These are phyloP conservation scores for Ricinus communis DNA, from an alignment of 345 rosid genomes.

Conservation along the genomic window DNA sequence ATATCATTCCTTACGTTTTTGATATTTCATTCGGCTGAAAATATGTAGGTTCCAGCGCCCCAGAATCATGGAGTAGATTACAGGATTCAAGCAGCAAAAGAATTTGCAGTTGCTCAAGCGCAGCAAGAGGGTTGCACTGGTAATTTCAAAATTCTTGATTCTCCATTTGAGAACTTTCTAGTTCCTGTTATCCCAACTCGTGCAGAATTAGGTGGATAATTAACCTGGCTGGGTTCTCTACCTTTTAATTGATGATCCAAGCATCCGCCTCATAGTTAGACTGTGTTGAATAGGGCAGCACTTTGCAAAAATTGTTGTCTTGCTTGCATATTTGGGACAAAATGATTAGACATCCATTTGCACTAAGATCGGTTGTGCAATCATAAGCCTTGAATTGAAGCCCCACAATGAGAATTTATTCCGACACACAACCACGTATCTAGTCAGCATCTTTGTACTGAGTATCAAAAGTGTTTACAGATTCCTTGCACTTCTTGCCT, in stretches of 20 bases:
- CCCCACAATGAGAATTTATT: no score
- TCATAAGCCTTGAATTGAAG: no score
- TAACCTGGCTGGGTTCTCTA: not conserved
- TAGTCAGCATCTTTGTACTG: no score
- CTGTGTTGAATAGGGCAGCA: not conserved
- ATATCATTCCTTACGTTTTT: not conserved
- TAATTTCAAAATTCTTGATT: conserved; percentile 47
- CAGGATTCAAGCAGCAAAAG: conserved; percentile 38
- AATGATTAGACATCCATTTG: no score
- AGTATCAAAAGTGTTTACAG: no score
- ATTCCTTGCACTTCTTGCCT: no score
- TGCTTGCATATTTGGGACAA: no score
- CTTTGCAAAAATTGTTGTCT: no score
- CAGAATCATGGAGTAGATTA: conserved; percentile 6
- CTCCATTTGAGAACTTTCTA: conserved; percentile 54
- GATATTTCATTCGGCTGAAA: no score
- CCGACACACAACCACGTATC: no score
- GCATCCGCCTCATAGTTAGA: no score
- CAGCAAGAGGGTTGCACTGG: conserved; percentile 50
- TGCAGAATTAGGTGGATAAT: conserved; percentile 41
- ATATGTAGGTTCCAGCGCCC: conserved; percentile 13
- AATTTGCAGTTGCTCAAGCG: conserved; percentile 50
- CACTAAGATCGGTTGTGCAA: no score
- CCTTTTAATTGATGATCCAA: conserved; percentile 1
- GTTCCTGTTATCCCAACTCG: conserved; percentile 53